These are phyloP conservation scores for Apophysomyces trapeziformis DNA, from an alignment of 371 early-diverging fungal species.

Conservation along the genomic window DNA sequence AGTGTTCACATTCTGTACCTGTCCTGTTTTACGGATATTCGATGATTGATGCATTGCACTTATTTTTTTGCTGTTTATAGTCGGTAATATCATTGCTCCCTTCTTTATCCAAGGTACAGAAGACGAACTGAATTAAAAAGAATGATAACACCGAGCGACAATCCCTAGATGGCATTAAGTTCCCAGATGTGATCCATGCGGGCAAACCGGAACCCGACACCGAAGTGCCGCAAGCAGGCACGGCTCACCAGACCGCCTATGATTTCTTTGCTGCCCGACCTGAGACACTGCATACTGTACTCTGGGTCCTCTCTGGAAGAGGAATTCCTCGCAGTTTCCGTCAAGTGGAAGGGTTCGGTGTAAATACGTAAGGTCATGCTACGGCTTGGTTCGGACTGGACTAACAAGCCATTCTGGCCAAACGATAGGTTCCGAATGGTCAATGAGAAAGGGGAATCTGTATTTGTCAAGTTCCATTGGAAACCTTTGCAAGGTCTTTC, in stretches of 20 bases:
- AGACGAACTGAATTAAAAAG: too few species aligned
- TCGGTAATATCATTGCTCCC: slow-evolving; percentile 54
- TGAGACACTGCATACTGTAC: slow-evolving; percentile 47
- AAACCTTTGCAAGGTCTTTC: slow-evolving; percentile 51
- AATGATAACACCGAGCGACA: neutral
- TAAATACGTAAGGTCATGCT: slow-evolving; percentile 28
- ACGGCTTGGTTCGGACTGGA: neutral
- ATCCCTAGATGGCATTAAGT: slow-evolving; percentile 43
- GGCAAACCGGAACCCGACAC: slow-evolving; percentile 53
- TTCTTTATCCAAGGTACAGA: slow-evolving; percentile 46
- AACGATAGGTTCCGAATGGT: slow-evolving; percentile 41
- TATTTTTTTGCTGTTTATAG: slow-evolving; percentile 20
- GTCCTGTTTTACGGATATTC: too few species aligned
- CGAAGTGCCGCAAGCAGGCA: slow-evolving; percentile 52
- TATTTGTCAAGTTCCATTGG: slow-evolving; percentile 58
- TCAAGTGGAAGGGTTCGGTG: slow-evolving; percentile 51
- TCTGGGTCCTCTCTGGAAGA: slow-evolving; percentile 52
- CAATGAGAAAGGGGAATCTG: slow-evolving; percentile 44
- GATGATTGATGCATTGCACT: neutral
- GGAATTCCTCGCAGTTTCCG: slow-evolving; percentile 47
- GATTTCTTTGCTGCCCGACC: slow-evolving; percentile 55
- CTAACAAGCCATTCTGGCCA: neutral
- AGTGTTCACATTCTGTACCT: neutral
- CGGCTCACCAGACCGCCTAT: slow-evolving; percentile 55
- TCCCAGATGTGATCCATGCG: slow-evolving; percentile 57